Base-by-base conservation (phyloP, 1,284 basidiomycete species). In the Ceratobasidium sp. region DNA sequence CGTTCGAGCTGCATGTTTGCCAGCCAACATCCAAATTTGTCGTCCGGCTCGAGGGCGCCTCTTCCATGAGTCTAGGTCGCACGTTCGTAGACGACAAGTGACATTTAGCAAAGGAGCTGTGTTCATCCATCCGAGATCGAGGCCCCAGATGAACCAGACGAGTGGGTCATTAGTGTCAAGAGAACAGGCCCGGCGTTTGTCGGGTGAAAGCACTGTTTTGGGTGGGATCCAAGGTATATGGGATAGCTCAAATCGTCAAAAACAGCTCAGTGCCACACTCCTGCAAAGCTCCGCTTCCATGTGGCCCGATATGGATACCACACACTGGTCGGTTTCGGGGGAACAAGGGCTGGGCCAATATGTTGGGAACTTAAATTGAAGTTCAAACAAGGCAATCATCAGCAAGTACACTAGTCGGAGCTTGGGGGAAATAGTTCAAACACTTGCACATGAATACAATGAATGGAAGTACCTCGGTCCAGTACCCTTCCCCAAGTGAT, bases 401-500 rank as follows among this genome's bases (percentile, higher is more conserved):
- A 36, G 28, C 16, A 23, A 7, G 49, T 9, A 12, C 12, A 40
- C n/a, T 30, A 14, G 64, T 69, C 64, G 64, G 64, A 69, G 64
- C 40, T 63, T 9, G 8, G n/a, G 51, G n/a, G 48, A 33, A 30
- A 11, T 53, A 51, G 48, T 25, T 40, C 49, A 51, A 66, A 66
- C 36, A 66, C 64, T 25, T 40, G 23, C 53, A 36, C 36, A 42
- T 25, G 40, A 44, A 69, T 63, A 40, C 25, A 30, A 42, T 25
- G 40, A 44, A 69, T 63, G 53, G 40, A 30, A 58, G 23, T 58
- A 42, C 36, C 46, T 58, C 23, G 64, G 53, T 40, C 5, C 21
- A 58, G 64, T 33, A 30, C 25, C 58, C 64, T 69, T 69, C 64
- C 21, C 28, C 53, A 25, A 69, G 51, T 69, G 64, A 69, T 69